phyloP scores from a whole-genome alignment of 2,329 filamentous ascomycete species.

The Chalaropsis thielavioides region DNA sequence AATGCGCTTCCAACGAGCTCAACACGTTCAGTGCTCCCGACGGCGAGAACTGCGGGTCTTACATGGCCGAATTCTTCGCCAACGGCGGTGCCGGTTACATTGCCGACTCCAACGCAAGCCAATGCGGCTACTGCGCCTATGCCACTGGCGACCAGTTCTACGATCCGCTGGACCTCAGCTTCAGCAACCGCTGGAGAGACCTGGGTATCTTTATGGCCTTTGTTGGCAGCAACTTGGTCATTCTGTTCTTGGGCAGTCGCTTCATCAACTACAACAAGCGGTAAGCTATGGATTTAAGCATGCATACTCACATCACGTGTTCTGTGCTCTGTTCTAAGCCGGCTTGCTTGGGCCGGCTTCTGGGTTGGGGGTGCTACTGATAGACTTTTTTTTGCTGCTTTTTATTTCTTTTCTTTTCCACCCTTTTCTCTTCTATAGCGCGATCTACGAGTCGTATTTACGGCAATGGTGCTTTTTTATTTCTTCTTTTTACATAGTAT shows the following conservation, averaged over 20 bases:
- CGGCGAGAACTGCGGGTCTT: constrained; percentile 55
- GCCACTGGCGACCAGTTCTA: constrained; percentile 72
- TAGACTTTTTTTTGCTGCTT: background rate
- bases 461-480: background rate
- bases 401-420: background rate
- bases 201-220: constrained; percentile 66
- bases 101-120: constrained; percentile 43
- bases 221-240: constrained; percentile 60
- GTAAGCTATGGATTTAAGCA: background rate
- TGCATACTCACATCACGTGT: background rate
- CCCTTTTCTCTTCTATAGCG: background rate
- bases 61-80: constrained; percentile 59
- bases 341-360: background rate
- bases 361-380: background rate
- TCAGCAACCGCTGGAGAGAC: constrained; percentile 62
- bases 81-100: constrained; percentile 59
- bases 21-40: constrained; percentile 53
- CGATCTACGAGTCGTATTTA: background rate
- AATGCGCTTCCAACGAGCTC: constrained; percentile 46
- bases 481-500: constrained; percentile 3
- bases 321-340: background rate
- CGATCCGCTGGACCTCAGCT: constrained; percentile 48
- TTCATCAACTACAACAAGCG: constrained; percentile 38
- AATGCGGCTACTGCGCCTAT: constrained; percentile 72
- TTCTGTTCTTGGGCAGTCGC: constrained; percentile 38